Percentiles rank a stretch among this genome's conserved stretches.
phyloP scores from a whole-genome alignment of 108 stramenopile genomes.

The Asterionellopsis glacialis region DNA sequence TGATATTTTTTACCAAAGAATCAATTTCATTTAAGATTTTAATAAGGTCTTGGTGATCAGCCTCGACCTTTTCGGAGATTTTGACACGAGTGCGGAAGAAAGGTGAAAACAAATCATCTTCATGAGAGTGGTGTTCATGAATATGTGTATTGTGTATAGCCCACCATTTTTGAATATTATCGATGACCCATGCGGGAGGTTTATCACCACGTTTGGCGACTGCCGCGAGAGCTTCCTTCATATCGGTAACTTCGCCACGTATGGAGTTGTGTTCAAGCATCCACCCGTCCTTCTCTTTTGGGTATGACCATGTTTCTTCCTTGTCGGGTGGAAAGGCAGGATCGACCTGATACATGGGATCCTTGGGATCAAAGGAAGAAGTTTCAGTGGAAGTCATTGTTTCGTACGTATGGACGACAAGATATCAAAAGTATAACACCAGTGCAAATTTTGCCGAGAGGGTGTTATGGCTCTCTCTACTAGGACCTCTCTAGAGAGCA shows the following conservation, averaged over 20 bases:
- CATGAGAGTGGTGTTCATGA: conserved; percentile 34
- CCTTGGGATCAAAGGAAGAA: conserved; percentile 19
- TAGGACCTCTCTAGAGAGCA: no score
- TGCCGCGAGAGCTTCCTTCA: conserved; percentile 20
- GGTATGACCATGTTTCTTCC: conserved; percentile 29
- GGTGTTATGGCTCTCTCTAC: no score
- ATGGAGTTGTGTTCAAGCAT: conserved; percentile 37
- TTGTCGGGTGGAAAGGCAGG: conserved; percentile 33
- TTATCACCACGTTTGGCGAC: conserved; percentile 5
- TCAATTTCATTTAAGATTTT: conserved; percentile 22
- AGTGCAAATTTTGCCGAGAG: no score
- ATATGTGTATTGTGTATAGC: conserved; percentile 26
- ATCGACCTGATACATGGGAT: conserved; percentile 20
- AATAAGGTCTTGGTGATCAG: conserved; percentile 33
- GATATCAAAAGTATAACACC: no score
- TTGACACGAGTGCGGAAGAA: conserved; percentile 25
- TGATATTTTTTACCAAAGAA: conserved; percentile 19
- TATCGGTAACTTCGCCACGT: conserved; percentile 22
- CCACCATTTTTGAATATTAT: conserved; percentile 19
- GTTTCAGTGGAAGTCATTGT: no score
- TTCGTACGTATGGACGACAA: no score
- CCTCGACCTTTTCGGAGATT: conserved; percentile 31
- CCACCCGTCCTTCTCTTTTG: conserved; percentile 33
- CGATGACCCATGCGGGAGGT: conserved; percentile 21
- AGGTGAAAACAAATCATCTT: conserved; percentile 40